Base-by-base conservation (phyloP, 2,329 filamentous ascomycete species). In the Endothia cerciana region DNA sequence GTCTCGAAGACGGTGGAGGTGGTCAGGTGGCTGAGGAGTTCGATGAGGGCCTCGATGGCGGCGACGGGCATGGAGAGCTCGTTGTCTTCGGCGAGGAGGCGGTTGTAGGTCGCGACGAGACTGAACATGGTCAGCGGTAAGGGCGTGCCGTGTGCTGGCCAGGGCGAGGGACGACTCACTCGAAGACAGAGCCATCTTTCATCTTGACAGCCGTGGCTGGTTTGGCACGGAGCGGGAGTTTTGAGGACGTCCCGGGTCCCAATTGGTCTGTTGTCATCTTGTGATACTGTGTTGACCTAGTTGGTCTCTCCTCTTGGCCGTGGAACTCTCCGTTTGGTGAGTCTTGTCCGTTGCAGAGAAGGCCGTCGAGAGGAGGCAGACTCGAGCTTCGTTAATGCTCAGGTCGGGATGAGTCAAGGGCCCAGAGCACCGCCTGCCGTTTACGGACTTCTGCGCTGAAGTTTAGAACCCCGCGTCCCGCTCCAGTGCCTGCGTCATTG, bases 11-110 rank as follows among this genome's bases (percentile, higher is more conserved):
- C 92, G 65, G 95, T 99, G 28, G 89, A 91, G 7, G 93, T 90
- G 69, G 89, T 89, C 56, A 89, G 91, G 70, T 91, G 86, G 74
- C 90, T 89, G 67, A 98, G 91, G 68, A 95, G 90, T 74, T 91
- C 88, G 71, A 98, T 95, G 67, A 99, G 61, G 75, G 83, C 69
- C 76, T 86, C 72, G 76, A 78, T 78, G 71, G 72, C 75, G 67
- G 95, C 95, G 64, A 99, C 92, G 69, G 95, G 94, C 87, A 97
- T 97, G 43, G 94, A 97, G 62, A 98, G 85, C 69, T 97, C 92
- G 13, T 91, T 85, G 76, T 98, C 93, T 61, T 84, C 81, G 68
- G 79, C 76, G 60, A 88, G 83, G 66, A 87, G 81, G 67, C 78
- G 77, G 70, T 81, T 77, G 74, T 88, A 88, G 28, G 83, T 82